Percentiles rank a stretch among this genome's conserved stretches.
Conservation (phyloP, 2,329 filamentous ascomycete genomes). For the Alternaria sp. region DNA sequence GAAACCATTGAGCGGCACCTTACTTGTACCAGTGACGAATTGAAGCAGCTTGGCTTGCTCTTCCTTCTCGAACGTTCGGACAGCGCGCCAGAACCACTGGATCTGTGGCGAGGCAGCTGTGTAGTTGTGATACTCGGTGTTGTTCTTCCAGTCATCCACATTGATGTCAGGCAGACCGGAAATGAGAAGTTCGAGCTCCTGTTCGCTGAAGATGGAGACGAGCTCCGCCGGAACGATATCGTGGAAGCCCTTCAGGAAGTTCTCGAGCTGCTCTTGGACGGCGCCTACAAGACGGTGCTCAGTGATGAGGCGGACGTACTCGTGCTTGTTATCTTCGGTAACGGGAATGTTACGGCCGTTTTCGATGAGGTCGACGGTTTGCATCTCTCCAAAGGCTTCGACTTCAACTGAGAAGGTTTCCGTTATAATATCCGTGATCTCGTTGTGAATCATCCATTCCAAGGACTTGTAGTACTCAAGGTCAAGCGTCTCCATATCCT, state of each 20-base stretch:
- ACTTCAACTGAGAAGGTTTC: conserved; percentile 95
- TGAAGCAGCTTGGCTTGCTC: conserved; percentile 96
- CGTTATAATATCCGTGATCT: conserved; percentile 96
- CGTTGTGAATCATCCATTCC: conserved; percentile 97
- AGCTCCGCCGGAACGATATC: conserved; percentile 95
- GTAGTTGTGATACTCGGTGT: conserved; percentile 99
- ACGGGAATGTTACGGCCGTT: conserved; percentile 91
- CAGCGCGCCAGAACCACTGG: conserved; percentile 99
- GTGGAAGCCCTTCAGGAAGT: conserved; percentile 95
- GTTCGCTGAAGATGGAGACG: conserved; percentile 97
- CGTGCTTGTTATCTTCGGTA: conserved; percentile 97
- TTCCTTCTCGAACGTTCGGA: conserved; percentile 98
- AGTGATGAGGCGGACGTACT: conserved; percentile 92
- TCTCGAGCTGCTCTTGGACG: conserved; percentile 90
- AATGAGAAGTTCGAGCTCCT: conserved; percentile 94
- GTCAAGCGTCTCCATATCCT: conserved; percentile 99
- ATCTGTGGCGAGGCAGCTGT: conserved; percentile 92
- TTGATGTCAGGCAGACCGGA: conserved; percentile 97
- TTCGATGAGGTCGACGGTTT: conserved; percentile 83
- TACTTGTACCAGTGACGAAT: conserved; percentile 97
- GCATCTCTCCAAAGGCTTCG: conserved; percentile 89
- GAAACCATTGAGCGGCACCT: conserved; percentile 97
- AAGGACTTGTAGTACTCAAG: conserved; percentile 99
- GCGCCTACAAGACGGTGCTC: conserved; percentile 92
- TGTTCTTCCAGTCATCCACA: conserved; percentile 98